These are phyloP conservation scores for Fusarium brachygibbosum DNA, from an alignment of 2,329 filamentous ascomycete species.

Conservation along the genomic window DNA sequence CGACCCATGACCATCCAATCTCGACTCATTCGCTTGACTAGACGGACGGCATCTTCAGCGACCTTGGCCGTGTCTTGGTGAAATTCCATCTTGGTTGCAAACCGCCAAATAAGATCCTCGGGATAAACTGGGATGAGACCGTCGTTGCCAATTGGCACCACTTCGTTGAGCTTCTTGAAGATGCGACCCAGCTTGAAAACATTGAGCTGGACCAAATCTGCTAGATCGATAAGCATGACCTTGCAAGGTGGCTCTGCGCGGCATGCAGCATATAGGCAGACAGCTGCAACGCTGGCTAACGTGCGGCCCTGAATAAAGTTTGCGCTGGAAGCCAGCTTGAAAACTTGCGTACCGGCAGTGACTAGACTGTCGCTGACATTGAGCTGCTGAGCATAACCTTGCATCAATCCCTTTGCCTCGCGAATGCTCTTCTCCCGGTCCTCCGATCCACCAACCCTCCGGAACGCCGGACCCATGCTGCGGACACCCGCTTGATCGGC, in stretches of 20 bases:
- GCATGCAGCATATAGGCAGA: constrained; percentile 91
- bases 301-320: constrained; percentile 90
- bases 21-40: constrained; percentile 92
- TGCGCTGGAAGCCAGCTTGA: constrained; percentile 79
- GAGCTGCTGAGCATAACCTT: constrained; percentile 72
- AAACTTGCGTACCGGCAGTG: constrained; percentile 77
- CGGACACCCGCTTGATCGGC: constrained; percentile 87
- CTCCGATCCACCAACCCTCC: constrained; percentile 69
- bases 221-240: constrained; percentile 94
- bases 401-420: constrained; percentile 70
- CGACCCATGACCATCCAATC: constrained; percentile 98
- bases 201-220: constrained; percentile 85
- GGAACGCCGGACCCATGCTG: constrained; percentile 72
- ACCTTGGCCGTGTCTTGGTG: constrained; percentile 84
- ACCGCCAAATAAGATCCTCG: constrained; percentile 91
- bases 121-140: constrained; percentile 79
- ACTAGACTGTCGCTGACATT: constrained; percentile 72
- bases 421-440: constrained; percentile 72
- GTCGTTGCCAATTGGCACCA: constrained; percentile 77
- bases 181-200: constrained; percentile 92
- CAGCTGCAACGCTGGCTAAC: constrained; percentile 87
- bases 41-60: constrained; percentile 86
- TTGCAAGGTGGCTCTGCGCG: constrained; percentile 83
- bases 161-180: constrained; percentile 85
- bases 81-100: constrained; percentile 93